phyloP scores from a whole-genome alignment of 352 stramenopile genomes.

The Phytophthora sansomeana region DNA sequence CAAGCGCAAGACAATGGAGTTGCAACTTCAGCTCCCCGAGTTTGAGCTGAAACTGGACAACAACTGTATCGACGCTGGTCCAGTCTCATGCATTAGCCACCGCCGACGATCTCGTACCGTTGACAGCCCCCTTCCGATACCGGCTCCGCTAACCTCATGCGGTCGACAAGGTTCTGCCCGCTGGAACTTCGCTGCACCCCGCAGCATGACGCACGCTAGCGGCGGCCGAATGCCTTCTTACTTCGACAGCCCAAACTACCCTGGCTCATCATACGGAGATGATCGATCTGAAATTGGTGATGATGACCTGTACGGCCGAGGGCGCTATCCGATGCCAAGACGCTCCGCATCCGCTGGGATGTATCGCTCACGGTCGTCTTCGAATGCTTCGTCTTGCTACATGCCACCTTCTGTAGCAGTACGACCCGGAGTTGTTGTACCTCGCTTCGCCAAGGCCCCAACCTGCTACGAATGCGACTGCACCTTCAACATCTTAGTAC shows the following conservation, averaged over 20 bases:
- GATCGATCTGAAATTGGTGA: constrained; percentile 36
- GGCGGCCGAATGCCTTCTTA: constrained; percentile 28
- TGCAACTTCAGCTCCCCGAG: constrained; percentile 56
- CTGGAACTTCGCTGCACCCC: constrained; percentile 35
- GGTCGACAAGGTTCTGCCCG: constrained; percentile 22
- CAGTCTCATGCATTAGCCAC: constrained; percentile 34
- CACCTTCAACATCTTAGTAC: constrained; percentile 72
- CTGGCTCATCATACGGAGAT: constrained; percentile 39
- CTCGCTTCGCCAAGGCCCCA: constrained; percentile 75
- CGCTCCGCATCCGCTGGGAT: constrained; percentile 48
- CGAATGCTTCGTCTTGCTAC: constrained; percentile 41
- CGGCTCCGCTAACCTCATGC: constrained; percentile 35
- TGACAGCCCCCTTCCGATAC: constrained; percentile 24
- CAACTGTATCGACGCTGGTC: constrained; percentile 34
- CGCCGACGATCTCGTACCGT: constrained; percentile 27
- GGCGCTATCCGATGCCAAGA: constrained; percentile 34
- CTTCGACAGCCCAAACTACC: constrained; percentile 32
- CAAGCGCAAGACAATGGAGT: constrained; percentile 59
- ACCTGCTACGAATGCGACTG: constrained; percentile 77
- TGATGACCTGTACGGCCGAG: constrained; percentile 30
- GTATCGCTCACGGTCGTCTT: constrained; percentile 44
- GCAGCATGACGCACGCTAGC: constrained; percentile 31
- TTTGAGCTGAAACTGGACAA: constrained; percentile 47
- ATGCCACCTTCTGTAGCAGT: constrained; percentile 27
- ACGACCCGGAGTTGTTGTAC: constrained; percentile 43